phyloP scores from a whole-genome alignment of 768 basidiomycete species.

The Suillus clintonianus region DNA sequence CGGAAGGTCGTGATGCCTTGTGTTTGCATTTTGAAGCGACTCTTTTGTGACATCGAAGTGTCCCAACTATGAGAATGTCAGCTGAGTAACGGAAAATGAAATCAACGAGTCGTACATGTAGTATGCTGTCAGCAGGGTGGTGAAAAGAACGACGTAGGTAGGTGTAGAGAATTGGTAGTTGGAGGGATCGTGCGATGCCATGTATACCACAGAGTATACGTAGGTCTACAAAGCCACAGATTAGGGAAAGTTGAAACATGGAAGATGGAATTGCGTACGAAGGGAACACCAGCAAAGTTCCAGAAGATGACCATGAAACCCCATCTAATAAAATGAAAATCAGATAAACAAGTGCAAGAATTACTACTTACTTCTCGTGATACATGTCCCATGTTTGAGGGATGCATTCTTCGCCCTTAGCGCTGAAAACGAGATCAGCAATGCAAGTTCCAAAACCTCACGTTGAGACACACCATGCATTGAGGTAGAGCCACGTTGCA shows the following conservation, averaged over 20 bases:
- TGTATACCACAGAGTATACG: slow-evolving; percentile 96
- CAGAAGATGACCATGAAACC: slow-evolving; percentile 99
- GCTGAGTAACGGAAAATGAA: background rate
- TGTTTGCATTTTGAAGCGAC: slow-evolving; percentile 95
- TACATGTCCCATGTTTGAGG: slow-evolving; percentile 99
- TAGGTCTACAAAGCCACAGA: slow-evolving; percentile 63
- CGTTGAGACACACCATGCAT: slow-evolving; percentile 69
- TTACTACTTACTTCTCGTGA: slow-evolving; percentile 78
- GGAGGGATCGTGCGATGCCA: slow-evolving; percentile 91
- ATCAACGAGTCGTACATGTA: slow-evolving; percentile 54
- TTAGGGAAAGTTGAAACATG: background rate
- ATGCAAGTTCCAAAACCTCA: background rate
- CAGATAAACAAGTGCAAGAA: background rate
- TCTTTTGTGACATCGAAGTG: slow-evolving; percentile 94
- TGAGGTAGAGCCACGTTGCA: slow-evolving; percentile 95
- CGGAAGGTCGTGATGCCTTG: slow-evolving; percentile 85
- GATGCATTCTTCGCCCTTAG: slow-evolving; percentile 92
- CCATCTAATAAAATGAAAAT: slow-evolving; percentile 49
- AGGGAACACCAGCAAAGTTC: slow-evolving; percentile 93
- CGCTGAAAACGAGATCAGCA: slow-evolving; percentile 42
- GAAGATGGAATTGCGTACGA: slow-evolving; percentile 53
- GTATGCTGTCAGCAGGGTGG: slow-evolving; percentile 80
- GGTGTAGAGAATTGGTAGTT: slow-evolving; percentile 84
- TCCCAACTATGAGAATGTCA: slow-evolving; percentile 71
- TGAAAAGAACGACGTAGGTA: slow-evolving; percentile 71